Conservation (phyloP, 1,284 basidiomycete species). For the Stereum hirsutum region DNA sequence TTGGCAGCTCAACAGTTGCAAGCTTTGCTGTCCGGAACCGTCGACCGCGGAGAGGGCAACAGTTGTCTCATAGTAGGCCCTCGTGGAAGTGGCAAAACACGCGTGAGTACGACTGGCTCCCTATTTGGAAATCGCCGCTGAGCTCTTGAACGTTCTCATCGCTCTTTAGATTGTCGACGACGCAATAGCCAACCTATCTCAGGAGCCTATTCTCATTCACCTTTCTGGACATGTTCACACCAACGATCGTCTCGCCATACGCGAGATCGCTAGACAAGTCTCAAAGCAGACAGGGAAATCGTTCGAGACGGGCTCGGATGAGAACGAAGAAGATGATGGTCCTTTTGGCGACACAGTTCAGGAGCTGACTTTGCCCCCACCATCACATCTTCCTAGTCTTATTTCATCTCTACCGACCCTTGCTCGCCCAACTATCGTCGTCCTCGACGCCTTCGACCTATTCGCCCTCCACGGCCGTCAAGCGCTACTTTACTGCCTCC, state of each 20-base stretch:
- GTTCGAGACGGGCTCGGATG: conserved; percentile 33
- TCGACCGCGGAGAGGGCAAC: conserved; percentile 79
- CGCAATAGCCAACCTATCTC: conserved; percentile 35
- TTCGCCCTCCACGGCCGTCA: conserved; percentile 87
- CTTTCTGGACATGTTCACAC: conserved; percentile 82
- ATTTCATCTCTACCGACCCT: conserved; percentile 73
- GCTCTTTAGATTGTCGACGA: conserved; percentile 44
- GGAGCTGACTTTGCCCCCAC: conserved; percentile 41
- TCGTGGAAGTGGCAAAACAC: conserved; percentile 77
- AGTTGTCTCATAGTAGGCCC: conserved; percentile 82
- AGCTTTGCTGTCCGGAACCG: conserved; percentile 63
- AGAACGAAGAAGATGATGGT: conserved; percentile 29
- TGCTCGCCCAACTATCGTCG: conserved; percentile 69
- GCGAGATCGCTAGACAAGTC: conserved; percentile 85
- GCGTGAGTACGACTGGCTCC: conserved; percentile 34
- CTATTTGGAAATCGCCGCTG: background rate
- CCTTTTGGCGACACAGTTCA: conserved; percentile 22
- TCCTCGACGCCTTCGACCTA: conserved; percentile 87
- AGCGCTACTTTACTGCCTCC: conserved; percentile 82
- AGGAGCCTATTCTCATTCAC: conserved; percentile 63
- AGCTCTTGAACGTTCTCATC: conserved; percentile 3
- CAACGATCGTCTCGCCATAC: conserved; percentile 83
- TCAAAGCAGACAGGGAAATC: conserved; percentile 56
- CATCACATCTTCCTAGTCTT: conserved; percentile 73
- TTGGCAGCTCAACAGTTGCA: conserved; percentile 44